Evolutionary conservation across 2,329 filamentous ascomycete species (phyloP), one percentile per base, ranked within the genome.

Genomic region (Salinomyces thailandicus): DNA sequence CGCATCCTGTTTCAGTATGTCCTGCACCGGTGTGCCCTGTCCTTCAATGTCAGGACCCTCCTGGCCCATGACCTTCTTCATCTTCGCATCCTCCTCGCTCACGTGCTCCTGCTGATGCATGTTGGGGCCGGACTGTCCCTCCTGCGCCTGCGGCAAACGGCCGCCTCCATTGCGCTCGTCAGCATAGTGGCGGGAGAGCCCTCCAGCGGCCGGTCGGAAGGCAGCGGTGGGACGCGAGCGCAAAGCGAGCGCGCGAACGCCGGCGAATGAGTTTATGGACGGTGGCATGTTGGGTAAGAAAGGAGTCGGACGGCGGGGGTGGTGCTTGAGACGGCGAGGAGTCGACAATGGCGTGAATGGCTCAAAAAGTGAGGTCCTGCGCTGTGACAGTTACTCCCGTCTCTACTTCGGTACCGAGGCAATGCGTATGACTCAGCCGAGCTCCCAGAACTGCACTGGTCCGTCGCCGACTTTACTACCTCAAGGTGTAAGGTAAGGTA

Each of bases 11-110:
- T 73, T 64, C 24, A 83, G 64, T 39, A 81, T 70, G 62, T 82
- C 77, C 55, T 76, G 68, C 45, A 82, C 69, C 5, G 77, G 76
- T 33, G 77, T 77, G 12, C 77, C 77, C 53, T 80, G 75, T 3
- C 47, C 48, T 33, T 72, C 68, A 22, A 81, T 51, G 51, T 82
- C 77, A 14, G 77, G 79, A 17, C 71, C 67, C 37, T 68, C 58
- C 36, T 67, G 61, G 36, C 75, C 73, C 50, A 66, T 73, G 17
- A 75, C 71, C 50, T 73, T 67, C 17, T 69, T 70, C 45, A 72
- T 69, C 47, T 73, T 70, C 26, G 71, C 71, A 19, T 77, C 76
- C 56, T 83, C 77, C 53, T 81, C 74, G 44, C 71, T 78, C 18
- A 80, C 73, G 61, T 76, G 69, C 28, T 72, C 71, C 36, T 77